Conservation (phyloP, 768 basidiomycete genomes). For the Steccherinum ochraceum region DNA sequence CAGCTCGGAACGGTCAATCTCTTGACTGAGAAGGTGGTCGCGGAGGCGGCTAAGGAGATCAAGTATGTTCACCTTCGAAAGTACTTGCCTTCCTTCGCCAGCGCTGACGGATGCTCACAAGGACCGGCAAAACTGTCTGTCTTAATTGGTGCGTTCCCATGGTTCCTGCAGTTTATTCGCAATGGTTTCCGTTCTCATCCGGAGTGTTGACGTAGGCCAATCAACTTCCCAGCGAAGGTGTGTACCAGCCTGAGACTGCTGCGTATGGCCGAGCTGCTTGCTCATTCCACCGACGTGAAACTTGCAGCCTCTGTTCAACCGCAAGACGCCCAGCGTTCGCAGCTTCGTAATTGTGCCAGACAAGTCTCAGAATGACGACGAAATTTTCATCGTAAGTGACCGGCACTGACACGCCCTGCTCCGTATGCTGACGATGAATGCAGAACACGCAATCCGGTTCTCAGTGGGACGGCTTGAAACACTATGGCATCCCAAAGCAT, state of each 20-base stretch:
- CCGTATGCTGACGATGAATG: neutral
- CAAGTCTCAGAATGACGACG: slow-evolving; percentile 16
- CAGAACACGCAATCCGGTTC: slow-evolving; percentile 69
- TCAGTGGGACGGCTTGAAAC: slow-evolving; percentile 65
- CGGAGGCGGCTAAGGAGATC: slow-evolving; percentile 49
- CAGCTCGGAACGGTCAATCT: slow-evolving; percentile 64
- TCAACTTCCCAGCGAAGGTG: slow-evolving; percentile 63
- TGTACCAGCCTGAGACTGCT: neutral
- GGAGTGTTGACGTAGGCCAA: slow-evolving; percentile 37
- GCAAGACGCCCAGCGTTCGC: slow-evolving; percentile 46
- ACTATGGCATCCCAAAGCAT: slow-evolving; percentile 48
- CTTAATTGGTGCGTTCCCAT: slow-evolving; percentile 50
- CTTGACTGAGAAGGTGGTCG: slow-evolving; percentile 58
- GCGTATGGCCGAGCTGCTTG: too few relatives aligned
- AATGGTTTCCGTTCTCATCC: neutral
- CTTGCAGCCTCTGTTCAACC: slow-evolving; percentile 48
- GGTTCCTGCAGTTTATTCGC: neutral
- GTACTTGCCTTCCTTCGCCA: neutral
- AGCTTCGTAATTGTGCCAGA: slow-evolving; percentile 25
- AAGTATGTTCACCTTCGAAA: slow-evolving; percentile 37
- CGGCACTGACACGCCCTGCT: neutral
- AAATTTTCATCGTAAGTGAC: slow-evolving; percentile 16
- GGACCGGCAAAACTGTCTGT: slow-evolving; percentile 47
- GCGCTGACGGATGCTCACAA: slow-evolving; percentile 15
- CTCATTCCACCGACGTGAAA: too few relatives aligned